Evolutionary conservation across 1,139 yeast genomes (phyloP), one percentile per base, ranked within the genome.

Genomic region (Kurtzmaniella natalensis): DNA sequence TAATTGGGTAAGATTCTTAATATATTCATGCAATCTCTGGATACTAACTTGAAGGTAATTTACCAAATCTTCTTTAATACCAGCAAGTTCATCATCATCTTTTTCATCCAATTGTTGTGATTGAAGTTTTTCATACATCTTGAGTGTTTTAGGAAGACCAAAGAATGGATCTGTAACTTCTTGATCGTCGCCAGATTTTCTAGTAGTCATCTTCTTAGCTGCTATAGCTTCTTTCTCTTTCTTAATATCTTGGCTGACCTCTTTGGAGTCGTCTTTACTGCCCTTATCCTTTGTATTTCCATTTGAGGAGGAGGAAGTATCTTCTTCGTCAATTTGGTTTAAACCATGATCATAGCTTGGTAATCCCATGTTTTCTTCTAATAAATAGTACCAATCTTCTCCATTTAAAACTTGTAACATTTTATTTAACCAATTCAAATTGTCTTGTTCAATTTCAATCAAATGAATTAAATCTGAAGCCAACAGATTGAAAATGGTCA

Each of bases 21-120:
- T 81, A 53, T 83, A 89, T 57, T 92, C 97, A 53, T 86, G 89
- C 49, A 87, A 87, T 51, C 96, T 72, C 59, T 92, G 97, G 33
- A 87, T 66, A 42, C 73, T 64, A 29, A 69, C 72, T 43, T 69
- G 75, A 31, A 69, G 49, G 41, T 64, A 66, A 43, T 67, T 69
- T 32, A 65, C 57, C 41, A 69, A 55, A 31, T 69, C 74, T 35
- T 64, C 70, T 41, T 64, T 60, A n/a, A 64, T 46, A 13, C 40
- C 39, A 7, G 48, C 42, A 26, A 54, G 46, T 36, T 62, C 64
- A 33, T 59, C 62, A 34, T 51, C 55, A 11, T 44, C 39, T 15
- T 55, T 50, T 11, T 48, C 56, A 13, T 44, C 50, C 28, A 46
- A 44, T 18, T 45, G 40, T 35, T 54, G 59, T 14, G 45, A 44